These are phyloP conservation scores for Pelargonium citronellum DNA, from an alignment of 441 rosid species.

Conservation along the genomic window DNA sequence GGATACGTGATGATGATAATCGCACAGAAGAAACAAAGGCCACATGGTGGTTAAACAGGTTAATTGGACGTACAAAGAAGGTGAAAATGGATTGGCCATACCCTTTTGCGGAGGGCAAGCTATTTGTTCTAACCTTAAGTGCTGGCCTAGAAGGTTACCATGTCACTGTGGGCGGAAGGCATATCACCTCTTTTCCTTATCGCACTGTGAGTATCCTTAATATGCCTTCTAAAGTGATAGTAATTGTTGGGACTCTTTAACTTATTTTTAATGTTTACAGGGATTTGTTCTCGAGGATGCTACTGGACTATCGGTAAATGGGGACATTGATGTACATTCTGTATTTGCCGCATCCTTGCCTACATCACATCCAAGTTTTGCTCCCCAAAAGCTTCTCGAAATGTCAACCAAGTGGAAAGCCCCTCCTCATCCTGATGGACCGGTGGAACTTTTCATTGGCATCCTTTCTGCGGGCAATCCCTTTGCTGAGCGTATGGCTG, in stretches of 20 bases:
- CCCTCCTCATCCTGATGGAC: background rate
- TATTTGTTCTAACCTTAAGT: slow-evolving; percentile 6
- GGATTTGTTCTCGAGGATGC: slow-evolving; percentile 3
- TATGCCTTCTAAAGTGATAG: background rate
- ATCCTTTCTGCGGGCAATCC: background rate
- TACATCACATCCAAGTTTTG: background rate
- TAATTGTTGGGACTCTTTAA: background rate
- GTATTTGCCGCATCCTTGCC: slow-evolving; percentile 3
- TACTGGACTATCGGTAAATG: background rate
- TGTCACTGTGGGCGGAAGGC: slow-evolving; percentile 10
- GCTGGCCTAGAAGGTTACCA: slow-evolving; percentile 7
- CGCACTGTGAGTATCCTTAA: slow-evolving; percentile 4
- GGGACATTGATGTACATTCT: slow-evolving; percentile 3
- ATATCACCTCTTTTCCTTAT: slow-evolving; percentile 6
- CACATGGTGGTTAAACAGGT: slow-evolving; percentile 8
- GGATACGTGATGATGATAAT: slow-evolving; percentile 2
- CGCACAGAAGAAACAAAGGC: slow-evolving; percentile 4
- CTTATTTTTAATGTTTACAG: background rate
- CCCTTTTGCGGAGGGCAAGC: slow-evolving; percentile 10
- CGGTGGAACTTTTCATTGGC: slow-evolving; percentile 3
- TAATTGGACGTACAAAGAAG: slow-evolving; percentile 3
- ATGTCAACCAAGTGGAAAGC: slow-evolving; percentile 5
- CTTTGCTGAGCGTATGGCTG: slow-evolving; percentile 4
- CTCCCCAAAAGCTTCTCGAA: slow-evolving; percentile 1
- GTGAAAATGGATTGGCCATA: slow-evolving; percentile 1